phyloP scores from a whole-genome alignment of 441 rosid species.

The Capsella rubella region DNA sequence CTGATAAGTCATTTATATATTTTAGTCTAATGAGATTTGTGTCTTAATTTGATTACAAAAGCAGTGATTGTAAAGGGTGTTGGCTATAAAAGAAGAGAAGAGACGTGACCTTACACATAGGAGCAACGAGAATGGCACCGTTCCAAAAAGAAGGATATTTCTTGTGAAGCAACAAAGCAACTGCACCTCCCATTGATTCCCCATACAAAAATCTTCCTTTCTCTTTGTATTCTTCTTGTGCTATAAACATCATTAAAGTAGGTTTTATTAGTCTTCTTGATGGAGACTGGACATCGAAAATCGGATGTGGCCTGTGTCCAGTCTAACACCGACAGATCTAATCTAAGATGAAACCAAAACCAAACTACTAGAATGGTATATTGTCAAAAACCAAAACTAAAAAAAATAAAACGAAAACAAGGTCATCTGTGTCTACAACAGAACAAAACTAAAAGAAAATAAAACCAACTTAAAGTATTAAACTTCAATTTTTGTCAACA shows the following conservation, averaged over 20 bases:
- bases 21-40: neutral
- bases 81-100: neutral
- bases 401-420: too few species aligned
- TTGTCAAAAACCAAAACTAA: neutral
- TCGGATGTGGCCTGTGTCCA: neutral
- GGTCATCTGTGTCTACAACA: too few species aligned
- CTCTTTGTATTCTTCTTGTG: slow-evolving; percentile 58
- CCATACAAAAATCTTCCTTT: slow-evolving; percentile 89
- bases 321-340: neutral
- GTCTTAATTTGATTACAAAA: neutral
- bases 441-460: neutral
- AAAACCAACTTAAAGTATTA: too few species aligned
- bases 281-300: neutral
- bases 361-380: neutral
- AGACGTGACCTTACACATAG: slow-evolving; percentile 91
- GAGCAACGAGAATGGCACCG: slow-evolving; percentile 97
- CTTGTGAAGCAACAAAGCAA: slow-evolving; percentile 78
- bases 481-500: too few species aligned
- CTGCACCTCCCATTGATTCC: slow-evolving; percentile 99
- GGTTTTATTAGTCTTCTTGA: neutral
- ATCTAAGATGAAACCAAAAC: neutral
- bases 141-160: slow-evolving; percentile 83
- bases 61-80: neutral
- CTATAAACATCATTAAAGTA: slow-evolving; percentile 38
- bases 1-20: neutral